Base-by-base conservation (phyloP, 768 basidiomycete species). In the Pulveroboletus sp. region DNA sequence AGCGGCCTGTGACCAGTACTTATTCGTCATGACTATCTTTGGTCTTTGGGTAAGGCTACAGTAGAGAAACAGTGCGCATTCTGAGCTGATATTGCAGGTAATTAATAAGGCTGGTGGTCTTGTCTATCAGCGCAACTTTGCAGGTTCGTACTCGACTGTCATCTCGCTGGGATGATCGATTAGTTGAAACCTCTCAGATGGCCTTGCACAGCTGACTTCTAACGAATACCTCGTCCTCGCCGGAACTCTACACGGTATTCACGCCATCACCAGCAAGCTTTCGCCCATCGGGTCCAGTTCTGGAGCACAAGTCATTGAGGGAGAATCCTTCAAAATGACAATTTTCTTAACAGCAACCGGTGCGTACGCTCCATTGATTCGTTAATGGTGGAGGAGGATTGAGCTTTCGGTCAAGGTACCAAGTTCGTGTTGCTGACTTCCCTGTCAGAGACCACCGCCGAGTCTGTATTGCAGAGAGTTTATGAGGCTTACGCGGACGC, bases 61-160 rank as follows among this genome's bases (percentile, higher is more conserved):
- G 9, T 28, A n/a, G 31, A 14, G 46, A 41, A 35, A 48, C 12
- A 10, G 43, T 1, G 43, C 36, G 7, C 31, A 18, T 33, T 40
- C 60, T 45, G 39, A 54, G 45, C 26, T 24, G 39, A 11, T 26
- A 33, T 17, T 67, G 51, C 66, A 93, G 89, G 82, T 97, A 49
- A 95, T 98, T 63, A 98, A 97, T 70, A 98, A 98, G 74, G 96
- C 96, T 12, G 96, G 96, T 26, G 96, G 96, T 7, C 79, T 98
- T 31, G 87, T 97, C 39, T 98, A 94, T 72, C 88, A 94, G 59
- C 81, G 89, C 51, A 91, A 85, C 64, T 95, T 94, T 65, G 83
- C 86, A 73, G 92, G 94, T 90, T 56, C 41, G 74, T 64, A 47
- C 44, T 46, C 39, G 27, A 14, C 39, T 27, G 8, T 42, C 4